Percentiles rank a stretch among this genome's conserved stretches.
Evolutionary conservation across 306 rosid species (phyloP).

Genomic region (Luffa aegyptiaca): DNA sequence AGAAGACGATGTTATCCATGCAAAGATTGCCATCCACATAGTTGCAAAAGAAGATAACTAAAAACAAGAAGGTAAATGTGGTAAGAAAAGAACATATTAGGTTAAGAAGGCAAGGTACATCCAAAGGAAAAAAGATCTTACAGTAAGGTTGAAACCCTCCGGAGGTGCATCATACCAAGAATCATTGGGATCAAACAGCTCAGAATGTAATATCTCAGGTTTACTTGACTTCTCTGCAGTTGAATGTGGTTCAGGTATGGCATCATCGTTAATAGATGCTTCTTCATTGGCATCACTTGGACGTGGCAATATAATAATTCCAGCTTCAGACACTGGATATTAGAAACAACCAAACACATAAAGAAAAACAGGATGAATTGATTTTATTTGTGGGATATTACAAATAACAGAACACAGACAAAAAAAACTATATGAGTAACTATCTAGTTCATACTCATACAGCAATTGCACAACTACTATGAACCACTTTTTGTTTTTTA

Average conservation of each 20-base stretch:
- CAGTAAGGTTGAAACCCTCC: constrained; percentile 69
- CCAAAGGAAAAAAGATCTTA: constrained; percentile 20
- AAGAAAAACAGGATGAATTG: background rate
- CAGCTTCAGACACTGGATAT: constrained; percentile 66
- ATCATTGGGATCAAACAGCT: constrained; percentile 59
- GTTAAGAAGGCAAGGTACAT: background rate
- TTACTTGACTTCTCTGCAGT: constrained; percentile 56
- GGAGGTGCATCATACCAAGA: constrained; percentile 83
- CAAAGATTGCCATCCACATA: constrained; percentile 74
- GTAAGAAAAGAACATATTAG: background rate
- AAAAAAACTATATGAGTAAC: background rate
- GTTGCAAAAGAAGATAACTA: constrained; percentile 91
- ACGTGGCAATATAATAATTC: constrained; percentile 54
- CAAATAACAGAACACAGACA: constrained; percentile 4
- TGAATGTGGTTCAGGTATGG: constrained; percentile 28
- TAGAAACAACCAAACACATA: constrained; percentile 11
- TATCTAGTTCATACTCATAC: background rate
- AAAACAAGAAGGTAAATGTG: constrained; percentile 8
- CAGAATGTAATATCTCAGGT: constrained; percentile 37
- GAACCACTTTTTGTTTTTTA: background rate
- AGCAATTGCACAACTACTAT: background rate
- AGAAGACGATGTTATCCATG: constrained; percentile 74
- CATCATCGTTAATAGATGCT: background rate
- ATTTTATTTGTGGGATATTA: constrained; percentile 6
- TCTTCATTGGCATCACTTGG: constrained; percentile 30